These are phyloP conservation scores for Lactuca sativa DNA, from an alignment of 129 eudicot genomes.

Conservation along the genomic window DNA sequence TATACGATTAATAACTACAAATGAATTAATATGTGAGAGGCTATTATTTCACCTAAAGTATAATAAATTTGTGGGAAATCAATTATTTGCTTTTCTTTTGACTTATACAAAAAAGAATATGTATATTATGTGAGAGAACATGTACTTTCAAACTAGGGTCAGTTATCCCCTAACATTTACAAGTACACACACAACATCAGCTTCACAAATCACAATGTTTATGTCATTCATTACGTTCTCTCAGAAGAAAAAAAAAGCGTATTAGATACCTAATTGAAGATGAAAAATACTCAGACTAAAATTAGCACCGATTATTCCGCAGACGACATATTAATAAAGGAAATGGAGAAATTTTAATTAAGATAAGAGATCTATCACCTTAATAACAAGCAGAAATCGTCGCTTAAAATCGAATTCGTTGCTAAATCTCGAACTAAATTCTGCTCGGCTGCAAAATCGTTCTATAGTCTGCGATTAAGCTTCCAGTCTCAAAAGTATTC, in stretches of 20 bases:
- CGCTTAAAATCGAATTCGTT: slow-evolving; percentile 8
- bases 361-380: slow-evolving; percentile 20
- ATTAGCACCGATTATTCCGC: slow-evolving; percentile 2
- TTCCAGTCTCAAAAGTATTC: slow-evolving; percentile 6
- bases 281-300: background rate
- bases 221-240: background rate
- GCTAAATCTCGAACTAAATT: slow-evolving; percentile 22
- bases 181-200: background rate
- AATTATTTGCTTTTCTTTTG: slow-evolving; percentile 1
- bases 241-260: background rate
- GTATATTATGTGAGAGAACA: slow-evolving; percentile 16
- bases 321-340: slow-evolving; percentile 1
- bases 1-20: background rate
- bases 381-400: slow-evolving; percentile 19
- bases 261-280: slow-evolving; percentile 13
- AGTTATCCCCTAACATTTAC: background rate
- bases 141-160: slow-evolving; percentile 26
- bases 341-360: slow-evolving; percentile 10
- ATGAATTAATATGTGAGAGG: background rate
- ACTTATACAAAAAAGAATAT: background rate
- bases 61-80: background rate
- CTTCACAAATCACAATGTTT: background rate
- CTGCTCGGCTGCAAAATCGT: slow-evolving; percentile 10
- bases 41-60: slow-evolving; percentile 5
- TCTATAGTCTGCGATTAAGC: background rate